Conservation (phyloP, 2,329 filamentous ascomycete species). For the Cercospora sojina region DNA sequence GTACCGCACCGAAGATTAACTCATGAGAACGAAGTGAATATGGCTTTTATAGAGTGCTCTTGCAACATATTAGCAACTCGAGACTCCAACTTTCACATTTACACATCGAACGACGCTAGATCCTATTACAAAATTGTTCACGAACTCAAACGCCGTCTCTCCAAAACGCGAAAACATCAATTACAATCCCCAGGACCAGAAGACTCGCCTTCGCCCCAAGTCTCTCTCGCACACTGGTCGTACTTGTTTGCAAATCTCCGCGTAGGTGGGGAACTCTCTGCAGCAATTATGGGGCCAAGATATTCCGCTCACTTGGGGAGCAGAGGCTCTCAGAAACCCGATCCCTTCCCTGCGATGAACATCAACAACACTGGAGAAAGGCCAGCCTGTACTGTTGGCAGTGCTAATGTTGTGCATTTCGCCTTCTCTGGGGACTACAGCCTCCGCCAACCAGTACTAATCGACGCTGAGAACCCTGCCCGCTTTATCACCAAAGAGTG, state of each 20-base stretch:
- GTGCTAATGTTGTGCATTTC: constrained; percentile 28
- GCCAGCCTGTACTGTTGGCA: not conserved
- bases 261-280: not conserved
- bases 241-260: not conserved
- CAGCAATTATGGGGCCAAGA: not conserved
- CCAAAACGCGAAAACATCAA: not conserved
- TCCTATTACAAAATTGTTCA: not conserved
- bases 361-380: not conserved
- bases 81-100: not conserved
- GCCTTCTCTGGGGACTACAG: constrained; percentile 28
- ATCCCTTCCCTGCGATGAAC: not conserved
- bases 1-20: not conserved
- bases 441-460: constrained; percentile 29
- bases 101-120: not conserved
- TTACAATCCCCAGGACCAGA: not conserved
- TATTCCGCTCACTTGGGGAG: not conserved
- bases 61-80: not conserved
- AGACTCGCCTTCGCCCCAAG: not conserved
- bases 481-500: constrained; percentile 27
- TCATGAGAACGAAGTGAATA: not conserved
- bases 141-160: not conserved
- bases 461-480: constrained; percentile 34
- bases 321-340: not conserved
- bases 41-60: not conserved
- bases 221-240: not conserved